Evolutionary conservation across 768 basidiomycete species (phyloP).

Genomic region (Russula griseocarnosa): DNA sequence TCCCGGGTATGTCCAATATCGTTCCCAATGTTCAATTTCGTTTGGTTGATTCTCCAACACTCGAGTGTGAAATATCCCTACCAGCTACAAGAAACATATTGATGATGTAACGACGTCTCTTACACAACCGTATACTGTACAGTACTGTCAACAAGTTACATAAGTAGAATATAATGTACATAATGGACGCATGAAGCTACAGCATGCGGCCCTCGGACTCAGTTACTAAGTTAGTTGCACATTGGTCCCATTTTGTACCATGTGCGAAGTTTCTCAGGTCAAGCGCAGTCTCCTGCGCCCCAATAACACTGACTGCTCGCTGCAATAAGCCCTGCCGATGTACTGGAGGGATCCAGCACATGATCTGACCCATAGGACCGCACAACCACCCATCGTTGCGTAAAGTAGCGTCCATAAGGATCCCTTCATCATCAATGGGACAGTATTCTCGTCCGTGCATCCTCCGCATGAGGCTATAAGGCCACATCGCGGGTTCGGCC

Average conservation of each 20-base stretch:
- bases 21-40: no score
- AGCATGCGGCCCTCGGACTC: no score
- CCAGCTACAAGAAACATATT: no score
- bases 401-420: conserved; percentile 4
- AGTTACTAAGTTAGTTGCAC: background rate
- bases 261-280: conserved; percentile 13
- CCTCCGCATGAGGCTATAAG: conserved; percentile 5
- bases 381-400: conserved; percentile 13
- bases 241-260: conserved; percentile 16
- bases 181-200: no score
- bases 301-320: conserved; percentile 14
- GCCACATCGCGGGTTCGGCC: conserved; percentile 10
- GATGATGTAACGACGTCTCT: no score
- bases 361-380: conserved; percentile 3
- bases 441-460: conserved; percentile 8
- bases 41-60: no score
- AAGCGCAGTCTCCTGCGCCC: conserved; percentile 10
- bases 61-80: no score
- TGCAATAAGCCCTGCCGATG: conserved; percentile 18
- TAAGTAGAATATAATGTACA: no score
- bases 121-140: no score
- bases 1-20: no score
- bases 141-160: no score
- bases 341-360: conserved; percentile 20
- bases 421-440: conserved; percentile 15